phyloP scores from a whole-genome alignment of 129 eudicot genomes.

The Helianthus annuus region HanXRQr2.0-SUNRISE NC_035438.2:51858933-51859432 shows the following conservation, averaged over 20 bases:
- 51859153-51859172: too few species aligned
- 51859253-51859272: constrained; percentile 88
- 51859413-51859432: background rate
- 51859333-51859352: constrained; percentile 65
- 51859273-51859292: constrained; percentile 65
- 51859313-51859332: constrained; percentile 93
- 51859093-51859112: background rate
- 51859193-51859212: too few species aligned
- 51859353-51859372: constrained; percentile 10
- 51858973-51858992: constrained; percentile 53
- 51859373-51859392: background rate
- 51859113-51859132: too few species aligned
- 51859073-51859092: background rate
- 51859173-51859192: too few species aligned
- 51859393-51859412: background rate
- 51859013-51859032: constrained; percentile 75
- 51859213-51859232: too few species aligned
- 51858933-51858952: constrained; percentile 90
- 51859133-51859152: too few species aligned
- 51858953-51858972: constrained; percentile 72
- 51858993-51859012: constrained; percentile 69
- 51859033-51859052: constrained; percentile 69
- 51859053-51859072: too few species aligned
- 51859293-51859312: constrained; percentile 73
- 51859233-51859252: constrained; percentile 32